A percentile compares a stretch with the other conserved stretches of the same genome.
Evolutionary conservation across 169 alveolate species (phyloP).

Genomic region (Cryptosporidium muris): DNA sequence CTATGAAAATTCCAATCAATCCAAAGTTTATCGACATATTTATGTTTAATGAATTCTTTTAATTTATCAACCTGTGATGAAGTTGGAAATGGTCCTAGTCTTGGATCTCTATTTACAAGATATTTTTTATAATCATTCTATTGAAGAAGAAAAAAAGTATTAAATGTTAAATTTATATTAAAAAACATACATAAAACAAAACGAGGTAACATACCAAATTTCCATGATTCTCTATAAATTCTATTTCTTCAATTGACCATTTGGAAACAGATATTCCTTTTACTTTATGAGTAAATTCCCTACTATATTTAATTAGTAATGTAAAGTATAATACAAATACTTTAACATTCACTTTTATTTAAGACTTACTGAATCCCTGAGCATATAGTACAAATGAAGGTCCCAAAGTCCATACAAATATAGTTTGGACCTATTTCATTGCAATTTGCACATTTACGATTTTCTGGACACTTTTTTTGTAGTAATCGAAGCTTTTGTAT

Average conservation of each 20-base stretch:
- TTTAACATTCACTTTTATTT: neutral
- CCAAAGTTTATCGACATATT: slow-evolving; percentile 39
- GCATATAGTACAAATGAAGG: slow-evolving; percentile 79
- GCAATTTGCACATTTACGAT: slow-evolving; percentile 80
- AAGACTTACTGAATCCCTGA: slow-evolving; percentile 75
- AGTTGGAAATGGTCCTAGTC: slow-evolving; percentile 4
- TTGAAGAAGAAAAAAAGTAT: neutral
- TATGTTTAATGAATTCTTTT: slow-evolving; percentile 39
- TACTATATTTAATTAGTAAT: slow-evolving; percentile 20
- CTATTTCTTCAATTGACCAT: slow-evolving; percentile 77
- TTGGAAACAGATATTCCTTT: slow-evolving; percentile 78
- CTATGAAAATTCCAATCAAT: neutral
- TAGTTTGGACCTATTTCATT: slow-evolving; percentile 79
- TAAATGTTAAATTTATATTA: neutral
- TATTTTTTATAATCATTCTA: slow-evolving; percentile 14
- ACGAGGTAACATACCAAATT: slow-evolving; percentile 39
- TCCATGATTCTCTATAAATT: slow-evolving; percentile 74
- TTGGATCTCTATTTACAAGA: slow-evolving; percentile 5
- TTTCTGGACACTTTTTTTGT: slow-evolving; percentile 48
- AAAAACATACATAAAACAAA: neutral
- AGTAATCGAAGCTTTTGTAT: slow-evolving; percentile 62
- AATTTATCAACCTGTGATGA: neutral
- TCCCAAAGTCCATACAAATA: slow-evolving; percentile 76
- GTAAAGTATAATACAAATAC: neutral
- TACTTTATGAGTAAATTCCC: slow-evolving; percentile 79